Evolutionary conservation across 2,329 filamentous ascomycete species (phyloP).

Genomic region (Verticillium tricorpus): DNA sequence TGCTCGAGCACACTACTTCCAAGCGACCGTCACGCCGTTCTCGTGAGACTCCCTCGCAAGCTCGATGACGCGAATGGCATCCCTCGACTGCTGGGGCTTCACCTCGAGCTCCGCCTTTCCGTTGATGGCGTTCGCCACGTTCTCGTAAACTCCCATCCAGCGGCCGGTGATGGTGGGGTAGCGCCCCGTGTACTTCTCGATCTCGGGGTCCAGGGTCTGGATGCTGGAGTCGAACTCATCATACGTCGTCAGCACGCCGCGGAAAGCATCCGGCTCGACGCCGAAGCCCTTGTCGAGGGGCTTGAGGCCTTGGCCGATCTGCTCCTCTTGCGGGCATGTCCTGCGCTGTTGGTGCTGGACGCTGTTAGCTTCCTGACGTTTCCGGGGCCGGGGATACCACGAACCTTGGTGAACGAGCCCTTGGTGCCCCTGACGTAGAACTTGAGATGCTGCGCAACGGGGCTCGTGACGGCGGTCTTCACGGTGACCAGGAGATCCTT

Average conservation of each 20-base stretch:
- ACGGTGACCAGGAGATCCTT: constrained; percentile 50
- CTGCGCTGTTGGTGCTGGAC: constrained; percentile 15
- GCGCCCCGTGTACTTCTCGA: constrained; percentile 27
- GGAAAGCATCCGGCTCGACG: constrained; percentile 24
- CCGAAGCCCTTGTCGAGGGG: constrained; percentile 25
- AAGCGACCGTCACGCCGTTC: constrained; percentile 23
- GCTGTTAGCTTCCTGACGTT: constrained; percentile 1
- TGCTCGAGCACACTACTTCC: constrained; percentile 11
- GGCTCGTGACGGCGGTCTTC: constrained; percentile 55
- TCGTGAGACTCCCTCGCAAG: constrained; percentile 33
- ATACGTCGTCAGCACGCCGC: constrained; percentile 28
- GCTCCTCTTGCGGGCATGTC: constrained; percentile 30
- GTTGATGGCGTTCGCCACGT: constrained; percentile 32
- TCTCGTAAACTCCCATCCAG: constrained; percentile 35
- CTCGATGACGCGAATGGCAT: constrained; percentile 34
- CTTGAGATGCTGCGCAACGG: constrained; percentile 54
- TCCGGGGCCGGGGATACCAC: not conserved
- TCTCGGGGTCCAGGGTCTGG: constrained; percentile 25
- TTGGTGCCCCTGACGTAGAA: constrained; percentile 60
- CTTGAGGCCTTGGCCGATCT: constrained; percentile 20
- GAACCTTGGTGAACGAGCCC: constrained; percentile 40
- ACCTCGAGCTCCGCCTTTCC: constrained; percentile 32
- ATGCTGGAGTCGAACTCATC: constrained; percentile 24
- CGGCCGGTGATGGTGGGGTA: constrained; percentile 33
- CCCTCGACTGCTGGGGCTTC: constrained; percentile 30